Base-by-base conservation (phyloP, 2,329 filamentous ascomycete species). In the Rhynchosporium secalis region DNA sequence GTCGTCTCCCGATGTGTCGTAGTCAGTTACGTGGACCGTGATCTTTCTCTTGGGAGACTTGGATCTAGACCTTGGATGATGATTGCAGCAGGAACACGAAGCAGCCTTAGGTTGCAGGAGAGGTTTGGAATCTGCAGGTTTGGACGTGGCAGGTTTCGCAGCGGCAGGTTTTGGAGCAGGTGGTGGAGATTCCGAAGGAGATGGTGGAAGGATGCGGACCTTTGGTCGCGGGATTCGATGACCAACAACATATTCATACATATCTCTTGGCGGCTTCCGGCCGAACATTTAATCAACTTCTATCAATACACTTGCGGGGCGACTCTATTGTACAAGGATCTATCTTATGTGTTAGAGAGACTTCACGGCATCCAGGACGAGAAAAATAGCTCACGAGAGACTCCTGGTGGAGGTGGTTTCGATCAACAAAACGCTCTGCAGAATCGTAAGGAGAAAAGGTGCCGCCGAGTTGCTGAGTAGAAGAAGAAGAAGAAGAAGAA, bases 201-300 rank as follows among this genome's bases (percentile, higher is more conserved):
- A 52, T 12, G 46, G 26, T 10, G 12, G 20, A 8, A 13, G 36
- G 20, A 28, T 38, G 26, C 57, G 47, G 29, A 26, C n/a, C 33
- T 26, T 40, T 45, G 47, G 20, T 45, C 38, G 48, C 9, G 57
- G 38, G 10, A 52, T 48, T 4, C 57, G 57, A 20, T 38, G 57
- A 29, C 57, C 57, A 7, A 59, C 57, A 29, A 59, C 51, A 33
- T 59, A 59, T 46, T 59, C 57, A 59, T 47, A 59, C 57, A 59
- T 52, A 45, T 45, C 36, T 36, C 57, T 51, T 8, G 57, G 57
- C 15, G 43, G 26, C 15, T 45, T 13, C 29, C 57, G 36, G 47
- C 46, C 36, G 40, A 43, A 59, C 57, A 59, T 59, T 47, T 57
- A 57, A 29, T 26, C 31, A 33, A 12, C 1, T 15, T 43, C 15